Conservation (phyloP, 2,329 filamentous ascomycete species). For the Aspergillus fischeri region DNA sequence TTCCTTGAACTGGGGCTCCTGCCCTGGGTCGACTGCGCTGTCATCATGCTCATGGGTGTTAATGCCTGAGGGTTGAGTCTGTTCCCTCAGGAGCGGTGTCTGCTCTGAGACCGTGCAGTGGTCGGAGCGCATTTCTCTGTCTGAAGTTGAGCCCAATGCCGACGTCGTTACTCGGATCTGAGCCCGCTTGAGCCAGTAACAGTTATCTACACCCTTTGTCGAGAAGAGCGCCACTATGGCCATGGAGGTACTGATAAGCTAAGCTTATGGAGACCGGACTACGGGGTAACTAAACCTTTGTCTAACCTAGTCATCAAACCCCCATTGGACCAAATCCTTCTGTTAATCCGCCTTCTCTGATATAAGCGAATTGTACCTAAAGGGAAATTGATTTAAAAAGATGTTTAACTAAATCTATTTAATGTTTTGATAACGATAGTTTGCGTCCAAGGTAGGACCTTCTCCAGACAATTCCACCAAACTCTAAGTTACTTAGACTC, state of each 20-base stretch:
- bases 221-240: background rate
- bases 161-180: background rate
- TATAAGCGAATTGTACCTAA: background rate
- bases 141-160: background rate
- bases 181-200: background rate
- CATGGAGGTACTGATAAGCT: background rate
- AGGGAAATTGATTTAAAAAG: background rate
- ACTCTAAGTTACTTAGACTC: background rate
- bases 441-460: background rate
- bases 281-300: background rate
- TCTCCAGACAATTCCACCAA: background rate
- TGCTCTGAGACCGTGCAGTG: constrained; percentile 23
- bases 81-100: constrained; percentile 28
- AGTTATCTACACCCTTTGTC: background rate
- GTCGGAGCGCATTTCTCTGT: constrained; percentile 9
- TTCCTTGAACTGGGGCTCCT: constrained; percentile 46
- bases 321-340: background rate
- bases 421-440: background rate
- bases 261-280: background rate
- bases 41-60: constrained; percentile 9
- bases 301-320: background rate
- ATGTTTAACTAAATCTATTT: background rate
- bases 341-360: background rate
- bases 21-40: constrained; percentile 22
- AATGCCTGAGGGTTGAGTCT: constrained; percentile 7